Conservation (phyloP, 2,329 filamentous ascomycete species). For the Colletotrichum liriopes region DNA sequence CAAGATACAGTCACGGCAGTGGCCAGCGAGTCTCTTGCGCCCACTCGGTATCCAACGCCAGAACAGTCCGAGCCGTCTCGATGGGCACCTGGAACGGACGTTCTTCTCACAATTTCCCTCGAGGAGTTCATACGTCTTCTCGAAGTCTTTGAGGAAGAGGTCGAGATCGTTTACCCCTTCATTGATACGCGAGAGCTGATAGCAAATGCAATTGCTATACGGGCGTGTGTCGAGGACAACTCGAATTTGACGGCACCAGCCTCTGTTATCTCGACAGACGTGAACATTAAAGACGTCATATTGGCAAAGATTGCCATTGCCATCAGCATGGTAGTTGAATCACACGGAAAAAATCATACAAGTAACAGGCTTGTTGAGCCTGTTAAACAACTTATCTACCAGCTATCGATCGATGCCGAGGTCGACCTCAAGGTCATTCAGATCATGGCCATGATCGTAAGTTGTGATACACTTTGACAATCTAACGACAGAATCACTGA, state of each 20-base stretch:
- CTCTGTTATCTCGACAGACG: neutral
- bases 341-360: slow-evolving; percentile 49
- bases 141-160: slow-evolving; percentile 57
- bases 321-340: slow-evolving; percentile 52
- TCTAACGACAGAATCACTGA: neutral
- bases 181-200: slow-evolving; percentile 50
- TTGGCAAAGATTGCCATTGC: slow-evolving; percentile 53
- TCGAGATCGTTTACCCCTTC: slow-evolving; percentile 56
- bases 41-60: slow-evolving; percentile 41
- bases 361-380: slow-evolving; percentile 50
- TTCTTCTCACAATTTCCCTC: slow-evolving; percentile 28
- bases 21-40: slow-evolving; percentile 46
- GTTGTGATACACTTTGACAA: neutral
- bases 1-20: slow-evolving; percentile 39
- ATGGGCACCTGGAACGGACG: slow-evolving; percentile 20
- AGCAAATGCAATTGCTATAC: slow-evolving; percentile 47
- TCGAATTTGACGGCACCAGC: neutral
- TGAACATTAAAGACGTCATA: slow-evolving; percentile 49
- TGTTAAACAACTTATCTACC: slow-evolving; percentile 45
- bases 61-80: slow-evolving; percentile 28
- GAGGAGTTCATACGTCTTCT: slow-evolving; percentile 51
- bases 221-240: slow-evolving; percentile 45
- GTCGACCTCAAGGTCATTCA: slow-evolving; percentile 54
- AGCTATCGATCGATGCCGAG: slow-evolving; percentile 46
- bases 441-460: slow-evolving; percentile 50